Conservation (phyloP, 306 rosid genomes). For the Ochetophila trinervis region DNA sequence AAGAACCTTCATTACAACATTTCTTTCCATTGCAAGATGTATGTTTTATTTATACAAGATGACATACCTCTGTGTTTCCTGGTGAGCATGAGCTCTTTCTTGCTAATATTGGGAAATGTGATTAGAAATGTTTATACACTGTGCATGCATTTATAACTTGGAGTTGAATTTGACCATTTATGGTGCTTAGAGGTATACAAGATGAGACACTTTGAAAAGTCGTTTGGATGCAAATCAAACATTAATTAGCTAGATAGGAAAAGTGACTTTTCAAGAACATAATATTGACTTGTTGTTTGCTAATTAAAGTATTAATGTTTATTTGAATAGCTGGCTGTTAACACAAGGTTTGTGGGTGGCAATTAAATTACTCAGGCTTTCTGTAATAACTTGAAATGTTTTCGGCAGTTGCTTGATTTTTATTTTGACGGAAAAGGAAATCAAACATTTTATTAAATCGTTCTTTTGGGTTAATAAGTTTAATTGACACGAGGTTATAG, state of each 20-base stretch:
- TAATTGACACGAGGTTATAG: not conserved
- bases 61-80: not conserved
- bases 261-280: not conserved
- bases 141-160: no score
- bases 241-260: no score
- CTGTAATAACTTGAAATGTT: not conserved
- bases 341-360: no score
- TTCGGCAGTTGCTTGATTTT: not conserved
- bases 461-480: not conserved
- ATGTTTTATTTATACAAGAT: not conserved
- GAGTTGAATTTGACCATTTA: no score
- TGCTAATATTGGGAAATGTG: not conserved
- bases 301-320: not conserved
- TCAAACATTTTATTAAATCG: not conserved
- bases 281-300: not conserved
- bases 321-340: not conserved
- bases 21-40: not conserved
- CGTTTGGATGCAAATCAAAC: no score
- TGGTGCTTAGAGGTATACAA: no score
- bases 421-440: not conserved
- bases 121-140: not conserved
- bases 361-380: no score
- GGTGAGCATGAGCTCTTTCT: slow-evolving; percentile 10
- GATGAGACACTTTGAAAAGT: no score
- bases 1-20: slow-evolving; percentile 16